phyloP scores from a whole-genome alignment of 2,329 filamentous ascomycete genomes.

The Monilinia fructicola region DNA sequence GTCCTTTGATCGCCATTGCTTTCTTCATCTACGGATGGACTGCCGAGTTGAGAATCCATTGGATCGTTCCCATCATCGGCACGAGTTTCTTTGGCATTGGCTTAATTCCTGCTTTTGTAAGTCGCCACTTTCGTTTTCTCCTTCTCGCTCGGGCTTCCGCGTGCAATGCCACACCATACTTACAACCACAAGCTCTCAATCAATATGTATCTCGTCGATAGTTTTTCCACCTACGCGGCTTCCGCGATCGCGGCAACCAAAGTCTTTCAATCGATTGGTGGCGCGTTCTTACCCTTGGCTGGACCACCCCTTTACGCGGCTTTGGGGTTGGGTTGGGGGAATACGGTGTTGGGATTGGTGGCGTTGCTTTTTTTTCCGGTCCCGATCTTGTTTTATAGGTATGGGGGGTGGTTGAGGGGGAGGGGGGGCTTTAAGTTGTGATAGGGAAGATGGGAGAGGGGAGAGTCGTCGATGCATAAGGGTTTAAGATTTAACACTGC shows the following conservation, averaged over 20 bases:
- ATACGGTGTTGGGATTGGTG: conserved; percentile 3
- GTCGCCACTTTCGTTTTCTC: not conserved
- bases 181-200: conserved; percentile 6
- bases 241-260: conserved; percentile 8
- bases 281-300: conserved; percentile 9
- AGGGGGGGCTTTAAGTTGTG: not conserved
- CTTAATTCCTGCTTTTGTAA: conserved; percentile 15
- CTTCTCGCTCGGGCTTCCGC: too few relatives aligned
- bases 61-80: conserved; percentile 43
- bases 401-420: conserved; percentile 3
- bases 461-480: not conserved
- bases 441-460: not conserved
- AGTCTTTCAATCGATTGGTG: not conserved
- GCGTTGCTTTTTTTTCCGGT: conserved; percentile 6
- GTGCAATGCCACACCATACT: rapidly evolving
- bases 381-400: conserved; percentile 1
- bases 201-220: conserved; percentile 17
- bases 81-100: conserved; percentile 14
- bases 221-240: conserved; percentile 3
- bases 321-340: conserved; percentile 16
- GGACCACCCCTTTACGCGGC: not conserved
- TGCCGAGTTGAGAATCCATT: conserved; percentile 42
- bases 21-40: conserved; percentile 51
- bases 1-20: conserved; percentile 43
- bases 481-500: too few relatives aligned